Conservation (phyloP, 495 filamentous ascomycete species). For the Hyaloscypha hepaticicola region DNA sequence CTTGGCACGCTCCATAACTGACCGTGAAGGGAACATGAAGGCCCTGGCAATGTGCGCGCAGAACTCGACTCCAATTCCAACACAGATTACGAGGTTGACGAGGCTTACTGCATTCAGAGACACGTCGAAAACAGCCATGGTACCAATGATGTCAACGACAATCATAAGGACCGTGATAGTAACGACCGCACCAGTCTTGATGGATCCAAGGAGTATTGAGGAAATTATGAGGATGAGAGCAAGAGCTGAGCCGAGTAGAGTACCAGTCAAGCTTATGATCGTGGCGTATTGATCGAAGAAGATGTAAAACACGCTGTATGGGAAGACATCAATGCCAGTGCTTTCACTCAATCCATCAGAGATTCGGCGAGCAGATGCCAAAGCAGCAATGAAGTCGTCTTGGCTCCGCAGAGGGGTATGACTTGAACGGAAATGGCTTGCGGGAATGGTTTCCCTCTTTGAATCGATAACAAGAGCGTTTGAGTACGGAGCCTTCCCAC, state of each 20-base stretch:
- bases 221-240: slow-evolving; percentile 79
- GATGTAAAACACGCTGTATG: slow-evolving; percentile 95
- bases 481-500: slow-evolving; percentile 83
- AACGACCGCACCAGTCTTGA: slow-evolving; percentile 78
- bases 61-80: slow-evolving; percentile 95
- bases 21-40: slow-evolving; percentile 84
- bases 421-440: slow-evolving; percentile 87
- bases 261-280: slow-evolving; percentile 75
- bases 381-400: slow-evolving; percentile 89
- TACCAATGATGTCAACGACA: slow-evolving; percentile 89
- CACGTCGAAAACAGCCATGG: slow-evolving; percentile 85
- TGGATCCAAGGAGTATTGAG: slow-evolving; percentile 75
- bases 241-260: slow-evolving; percentile 78
- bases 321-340: slow-evolving; percentile 79
- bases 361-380: slow-evolving; percentile 87
- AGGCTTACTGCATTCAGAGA: slow-evolving; percentile 95
- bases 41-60: slow-evolving; percentile 95
- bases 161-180: slow-evolving; percentile 87
- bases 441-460: slow-evolving; percentile 60
- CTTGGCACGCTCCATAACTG: slow-evolving; percentile 72
- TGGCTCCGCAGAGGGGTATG: slow-evolving; percentile 85
- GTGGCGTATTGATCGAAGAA: slow-evolving; percentile 96
- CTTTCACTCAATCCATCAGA: slow-evolving; percentile 64
- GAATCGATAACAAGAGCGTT: slow-evolving; percentile 79
- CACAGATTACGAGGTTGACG: slow-evolving; percentile 96